Conservation (phyloP, 78 protist genomes). For the Dictyostelium firmibasis region DNA sequence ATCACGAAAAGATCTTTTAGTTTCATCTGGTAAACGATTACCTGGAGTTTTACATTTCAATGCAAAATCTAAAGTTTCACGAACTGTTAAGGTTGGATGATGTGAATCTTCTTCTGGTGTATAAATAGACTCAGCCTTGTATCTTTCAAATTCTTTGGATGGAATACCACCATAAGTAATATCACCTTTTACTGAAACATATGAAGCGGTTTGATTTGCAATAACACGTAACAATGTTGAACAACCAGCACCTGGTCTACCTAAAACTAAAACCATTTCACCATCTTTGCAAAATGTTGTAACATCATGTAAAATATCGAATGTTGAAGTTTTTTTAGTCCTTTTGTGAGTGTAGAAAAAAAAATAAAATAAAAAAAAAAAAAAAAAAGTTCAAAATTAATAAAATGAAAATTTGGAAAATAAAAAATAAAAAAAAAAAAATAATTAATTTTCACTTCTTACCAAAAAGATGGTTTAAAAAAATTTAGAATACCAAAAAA, state of each 20-base stretch:
- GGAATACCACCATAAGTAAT: conserved; percentile 61
- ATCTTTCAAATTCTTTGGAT: conserved; percentile 13
- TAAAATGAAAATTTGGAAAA: no score
- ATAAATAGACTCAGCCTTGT: conserved; percentile 66
- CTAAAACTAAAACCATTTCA: conserved; percentile 75
- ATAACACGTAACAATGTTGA: conserved; percentile 49
- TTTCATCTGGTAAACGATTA: conserved; percentile 26
- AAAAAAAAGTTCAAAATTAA: no score
- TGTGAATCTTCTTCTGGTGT: conserved; percentile 77
- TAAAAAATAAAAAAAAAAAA: no score
- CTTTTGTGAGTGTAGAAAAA: no score
- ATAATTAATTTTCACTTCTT: neutral
- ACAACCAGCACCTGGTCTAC: conserved; percentile 72
- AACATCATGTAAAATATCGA: conserved; percentile 71
- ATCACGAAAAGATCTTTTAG: conserved; percentile 38
- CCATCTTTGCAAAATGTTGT: conserved; percentile 69
- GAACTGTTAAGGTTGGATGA: conserved; percentile 64
- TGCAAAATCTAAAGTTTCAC: conserved; percentile 65
- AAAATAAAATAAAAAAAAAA: no score
- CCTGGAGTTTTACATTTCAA: conserved; percentile 70
- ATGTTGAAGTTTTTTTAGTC: conserved; percentile 12
- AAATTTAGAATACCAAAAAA: neutral
- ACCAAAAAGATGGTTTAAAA: conserved; percentile 21
- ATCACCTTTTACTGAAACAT: conserved; percentile 43
- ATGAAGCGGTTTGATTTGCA: conserved; percentile 51